A percentile compares a stretch with the other conserved stretches of the same genome.
These are phyloP conservation scores for Kazachstania sp. DNA, from an alignment of 1,139 yeast species.

Conservation along the genomic window DNA sequence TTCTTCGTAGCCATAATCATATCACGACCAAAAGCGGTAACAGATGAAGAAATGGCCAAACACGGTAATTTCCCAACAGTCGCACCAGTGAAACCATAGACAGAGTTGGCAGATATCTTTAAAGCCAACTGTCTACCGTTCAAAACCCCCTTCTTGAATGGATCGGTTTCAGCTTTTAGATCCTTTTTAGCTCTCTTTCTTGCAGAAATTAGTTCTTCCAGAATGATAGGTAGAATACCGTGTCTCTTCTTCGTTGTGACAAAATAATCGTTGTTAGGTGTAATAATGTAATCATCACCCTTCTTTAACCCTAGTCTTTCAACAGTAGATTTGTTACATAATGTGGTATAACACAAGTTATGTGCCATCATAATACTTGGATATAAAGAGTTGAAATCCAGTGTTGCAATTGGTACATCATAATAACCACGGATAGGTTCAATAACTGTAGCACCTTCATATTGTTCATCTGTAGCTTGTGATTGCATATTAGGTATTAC, in stretches of 20 bases:
- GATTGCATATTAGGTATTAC: conserved; percentile 85
- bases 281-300: conserved; percentile 68
- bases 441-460: conserved; percentile 98
- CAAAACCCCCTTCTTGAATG: conserved; percentile 83
- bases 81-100: conserved; percentile 98
- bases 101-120: conserved; percentile 95
- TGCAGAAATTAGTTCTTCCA: conserved; percentile 80
- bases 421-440: conserved; percentile 94
- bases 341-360: conserved; percentile 88
- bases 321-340: conserved; percentile 62
- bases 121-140: conserved; percentile 97
- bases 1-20: conserved; percentile 92
- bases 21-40: conserved; percentile 90
- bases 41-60: conserved; percentile 90
- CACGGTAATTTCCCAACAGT: conserved; percentile 96
- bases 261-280: conserved; percentile 91
- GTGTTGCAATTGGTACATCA: conserved; percentile 93
- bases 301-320: conserved; percentile 54
- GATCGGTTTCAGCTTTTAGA: conserved; percentile 86
- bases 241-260: conserved; percentile 63
- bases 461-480: conserved; percentile 80
- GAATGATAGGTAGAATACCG: conserved; percentile 86
- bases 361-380: conserved; percentile 99
- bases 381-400: conserved; percentile 94
- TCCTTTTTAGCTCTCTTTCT: conserved; percentile 90